These are phyloP conservation scores for Colletotrichum eremochloae DNA, from an alignment of 2,329 filamentous ascomycete genomes.

Conservation along the genomic window DNA sequence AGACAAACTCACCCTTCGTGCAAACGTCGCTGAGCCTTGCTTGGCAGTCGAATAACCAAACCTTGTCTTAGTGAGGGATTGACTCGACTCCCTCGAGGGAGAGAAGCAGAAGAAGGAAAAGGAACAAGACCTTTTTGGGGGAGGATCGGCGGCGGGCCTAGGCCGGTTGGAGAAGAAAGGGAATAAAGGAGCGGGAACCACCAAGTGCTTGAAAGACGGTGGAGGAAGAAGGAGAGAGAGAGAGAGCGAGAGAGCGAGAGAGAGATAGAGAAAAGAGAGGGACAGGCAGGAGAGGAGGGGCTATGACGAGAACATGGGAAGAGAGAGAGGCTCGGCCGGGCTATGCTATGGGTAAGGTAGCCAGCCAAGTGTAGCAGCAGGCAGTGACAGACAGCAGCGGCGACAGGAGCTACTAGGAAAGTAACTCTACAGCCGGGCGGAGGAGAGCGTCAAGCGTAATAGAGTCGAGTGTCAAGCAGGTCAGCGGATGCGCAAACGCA, in stretches of 20 bases:
- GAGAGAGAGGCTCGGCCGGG: too few species aligned
- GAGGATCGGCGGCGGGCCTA: neutral
- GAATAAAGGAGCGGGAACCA: conserved; percentile 8
- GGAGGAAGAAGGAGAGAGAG: neutral
- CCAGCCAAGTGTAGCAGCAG: too few species aligned
- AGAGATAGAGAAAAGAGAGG: too few species aligned
- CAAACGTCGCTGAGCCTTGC: neutral
- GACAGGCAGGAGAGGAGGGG: conserved; percentile 9
- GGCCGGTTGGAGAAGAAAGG: neutral
- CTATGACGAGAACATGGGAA: conserved; percentile 54
- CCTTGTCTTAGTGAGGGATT: conserved; percentile 1
- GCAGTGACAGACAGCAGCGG: too few species aligned
- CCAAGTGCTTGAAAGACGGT: neutral
- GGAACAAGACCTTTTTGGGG: neutral
- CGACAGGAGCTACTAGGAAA: too few species aligned
- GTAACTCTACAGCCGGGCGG: too few species aligned
- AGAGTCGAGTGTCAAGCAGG: neutral
- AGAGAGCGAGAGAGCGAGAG: too few species aligned
- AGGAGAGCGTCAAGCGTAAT: too few species aligned
- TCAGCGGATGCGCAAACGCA: conserved; percentile 7
- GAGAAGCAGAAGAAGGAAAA: conserved; percentile 3
- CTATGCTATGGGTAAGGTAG: too few species aligned
- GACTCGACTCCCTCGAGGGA: conserved; percentile 14
- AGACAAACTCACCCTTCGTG: conserved; percentile 1
- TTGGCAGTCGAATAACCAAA: neutral